phyloP scores from a whole-genome alignment of 1,284 basidiomycete genomes.

The Pseudozyma hubeiensis region DNA sequence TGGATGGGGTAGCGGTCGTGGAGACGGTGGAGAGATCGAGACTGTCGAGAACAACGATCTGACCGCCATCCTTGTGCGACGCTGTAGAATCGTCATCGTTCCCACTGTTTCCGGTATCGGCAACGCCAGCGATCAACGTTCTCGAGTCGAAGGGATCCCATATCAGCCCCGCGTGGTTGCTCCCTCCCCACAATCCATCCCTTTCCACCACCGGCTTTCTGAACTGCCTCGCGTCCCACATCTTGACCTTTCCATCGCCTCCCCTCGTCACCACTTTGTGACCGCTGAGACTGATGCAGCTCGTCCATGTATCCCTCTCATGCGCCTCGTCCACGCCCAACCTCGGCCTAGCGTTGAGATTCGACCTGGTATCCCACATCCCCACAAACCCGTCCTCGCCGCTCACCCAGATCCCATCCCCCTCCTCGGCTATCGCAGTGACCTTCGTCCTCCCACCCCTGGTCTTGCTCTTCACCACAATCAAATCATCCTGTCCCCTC shows the following conservation, averaged over 20 bases:
- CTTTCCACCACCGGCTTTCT: conserved; percentile 81
- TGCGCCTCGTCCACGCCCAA: conserved; percentile 88
- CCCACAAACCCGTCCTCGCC: conserved; percentile 91
- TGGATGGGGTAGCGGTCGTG: not conserved
- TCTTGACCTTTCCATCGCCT: conserved; percentile 92
- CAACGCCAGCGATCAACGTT: conserved; percentile 80
- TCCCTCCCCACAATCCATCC: conserved; percentile 79
- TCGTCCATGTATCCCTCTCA: conserved; percentile 81
- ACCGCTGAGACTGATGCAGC: conserved; percentile 78
- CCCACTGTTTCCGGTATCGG: not conserved
- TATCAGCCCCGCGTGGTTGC: conserved; percentile 88
- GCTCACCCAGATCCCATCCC: conserved; percentile 69
- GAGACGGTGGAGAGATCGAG: conserved; percentile 20
- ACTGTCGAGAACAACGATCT: conserved; percentile 35
- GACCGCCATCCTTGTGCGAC: conserved; percentile 19
- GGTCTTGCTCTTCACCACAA: conserved; percentile 95
- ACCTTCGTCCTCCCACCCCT: conserved; percentile 94
- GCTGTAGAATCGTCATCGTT: not conserved
- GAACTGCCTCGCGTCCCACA: conserved; percentile 92
- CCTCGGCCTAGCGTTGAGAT: conserved; percentile 85
- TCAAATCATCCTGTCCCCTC: conserved; percentile 81
- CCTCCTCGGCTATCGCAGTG: conserved; percentile 71
- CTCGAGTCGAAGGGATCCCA: conserved; percentile 89
- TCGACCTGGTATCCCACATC: conserved; percentile 90
- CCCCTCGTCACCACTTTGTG: conserved; percentile 80